These are phyloP conservation scores for Skeletonema menzelii DNA, from an alignment of 108 stramenopile species.

Conservation along the genomic window DNA sequence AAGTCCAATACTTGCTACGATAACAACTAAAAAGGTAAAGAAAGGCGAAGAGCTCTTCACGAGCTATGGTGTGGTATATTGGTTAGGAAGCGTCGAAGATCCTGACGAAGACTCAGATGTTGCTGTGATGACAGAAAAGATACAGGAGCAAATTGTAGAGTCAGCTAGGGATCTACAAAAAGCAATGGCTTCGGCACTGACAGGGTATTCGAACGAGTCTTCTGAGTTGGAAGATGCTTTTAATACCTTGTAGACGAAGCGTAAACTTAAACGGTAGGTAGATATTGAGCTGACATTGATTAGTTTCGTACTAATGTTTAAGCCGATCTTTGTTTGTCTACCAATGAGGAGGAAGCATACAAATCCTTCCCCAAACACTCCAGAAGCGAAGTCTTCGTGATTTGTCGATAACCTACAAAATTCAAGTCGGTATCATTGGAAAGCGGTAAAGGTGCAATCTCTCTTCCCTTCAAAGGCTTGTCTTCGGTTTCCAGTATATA, in stretches of 20 bases:
- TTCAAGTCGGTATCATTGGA: not conserved
- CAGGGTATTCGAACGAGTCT: slow-evolving; percentile 9
- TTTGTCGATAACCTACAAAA: slow-evolving; percentile 11
- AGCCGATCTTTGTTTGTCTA: not conserved
- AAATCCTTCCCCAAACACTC: slow-evolving; percentile 15
- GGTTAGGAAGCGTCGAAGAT: slow-evolving; percentile 20
- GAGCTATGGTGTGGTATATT: slow-evolving; percentile 35
- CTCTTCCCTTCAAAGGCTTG: not conserved
- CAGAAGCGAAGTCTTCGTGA: not conserved
- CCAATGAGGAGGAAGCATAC: slow-evolving; percentile 3
- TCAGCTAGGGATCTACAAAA: slow-evolving; percentile 32
- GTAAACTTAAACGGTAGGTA: too few relatives aligned
- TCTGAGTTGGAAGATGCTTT: slow-evolving; percentile 6
- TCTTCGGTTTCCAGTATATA: slow-evolving; percentile 21
- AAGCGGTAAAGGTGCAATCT: not conserved
- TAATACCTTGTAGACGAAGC: not conserved
- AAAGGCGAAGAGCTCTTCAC: slow-evolving; percentile 43
- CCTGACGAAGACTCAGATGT: not conserved
- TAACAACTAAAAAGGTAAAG: slow-evolving; percentile 42
- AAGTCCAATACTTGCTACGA: slow-evolving; percentile 30
- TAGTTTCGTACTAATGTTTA: too few relatives aligned
- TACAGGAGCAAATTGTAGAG: slow-evolving; percentile 23
- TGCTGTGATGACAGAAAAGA: slow-evolving; percentile 19
- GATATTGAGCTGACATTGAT: not conserved
- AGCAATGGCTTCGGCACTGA: slow-evolving; percentile 7